Base-by-base conservation (phyloP, 768 basidiomycete species). In the Butyriboletus loyo region DNA sequence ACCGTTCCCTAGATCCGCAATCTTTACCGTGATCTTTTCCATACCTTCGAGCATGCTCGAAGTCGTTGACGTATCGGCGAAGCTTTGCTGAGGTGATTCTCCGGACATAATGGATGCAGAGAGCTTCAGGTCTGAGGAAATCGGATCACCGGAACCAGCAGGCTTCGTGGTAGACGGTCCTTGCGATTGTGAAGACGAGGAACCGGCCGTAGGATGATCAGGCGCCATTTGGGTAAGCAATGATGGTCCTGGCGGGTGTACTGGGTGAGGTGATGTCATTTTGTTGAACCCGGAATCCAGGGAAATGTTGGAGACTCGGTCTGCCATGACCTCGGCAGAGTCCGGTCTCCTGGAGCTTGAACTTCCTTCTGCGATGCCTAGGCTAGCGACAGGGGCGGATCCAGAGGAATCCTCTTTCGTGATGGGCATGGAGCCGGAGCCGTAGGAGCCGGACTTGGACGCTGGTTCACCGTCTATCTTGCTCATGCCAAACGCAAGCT, bases 1-100 rank as follows among this genome's bases (percentile, higher is more conserved):
- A 84, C 92, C 92, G 70, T 98, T 98, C 8, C 97, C 97, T 48
- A 99, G 73, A 79, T 99, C 97, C 28, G 96, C 97, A 66, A 99
- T 98, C 79, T 98, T 98, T 47, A 99, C 97, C 7, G 94, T 98
- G 56, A 98, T 97, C 67, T 83, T 83, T 65, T 90, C 84, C 49
- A 61, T 55, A 17, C 67, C 69, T 46, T 75, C 74, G 25, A 68
- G 54, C n/a, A 64, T 44, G 36, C 66, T 69, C n/a, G 70, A 67
- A 5, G 50, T 36, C n/a, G 61, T 50, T 10, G 66, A 68, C 7
- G 60, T 56, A 46, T 55, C 67, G 13, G 28, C 68, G 24, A 66
- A 49, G 28, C 66, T 67, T 28, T 17, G 55, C 35, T 65, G 64
- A 0, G 63, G 53, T n/a, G 70, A 66, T 49, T 66, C 66, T 34